Evolutionary conservation across 345 rosid species (phyloP).

Genomic region (Cardamine chenopodiifolia): DNA sequence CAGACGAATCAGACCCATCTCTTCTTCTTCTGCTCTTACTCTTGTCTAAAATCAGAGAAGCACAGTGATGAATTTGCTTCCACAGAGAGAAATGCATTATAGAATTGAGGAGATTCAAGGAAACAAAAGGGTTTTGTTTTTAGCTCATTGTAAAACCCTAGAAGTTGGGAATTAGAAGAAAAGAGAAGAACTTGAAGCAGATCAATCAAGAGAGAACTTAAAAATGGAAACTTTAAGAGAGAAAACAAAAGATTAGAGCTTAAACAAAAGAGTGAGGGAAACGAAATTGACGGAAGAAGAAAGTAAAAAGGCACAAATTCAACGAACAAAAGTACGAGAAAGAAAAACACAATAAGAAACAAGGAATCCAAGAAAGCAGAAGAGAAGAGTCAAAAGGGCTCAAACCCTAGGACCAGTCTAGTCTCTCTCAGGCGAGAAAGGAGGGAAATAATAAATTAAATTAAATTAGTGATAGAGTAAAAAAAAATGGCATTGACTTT

Average conservation of each 20-base stretch:
- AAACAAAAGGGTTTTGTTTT: background rate
- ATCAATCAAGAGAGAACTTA: conserved; percentile 41
- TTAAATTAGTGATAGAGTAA: conserved; percentile 18
- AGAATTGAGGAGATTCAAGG: conserved; percentile 8
- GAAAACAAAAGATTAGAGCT: background rate
- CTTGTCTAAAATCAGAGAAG: conserved; percentile 89
- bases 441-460: too few species aligned
- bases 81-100: conserved; percentile 91
- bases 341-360: conserved; percentile 35
- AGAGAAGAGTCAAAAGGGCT: conserved; percentile 46
- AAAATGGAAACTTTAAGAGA: conserved; percentile 32
- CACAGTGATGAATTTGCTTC: conserved; percentile 98
- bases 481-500: conserved; percentile 67
- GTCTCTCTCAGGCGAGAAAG: conserved; percentile 22
- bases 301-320: conserved; percentile 31
- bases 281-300: conserved; percentile 44
- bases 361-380: conserved; percentile 50
- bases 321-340: conserved; percentile 39
- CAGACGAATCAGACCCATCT: conserved; percentile 66
- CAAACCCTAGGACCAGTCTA: conserved; percentile 63
- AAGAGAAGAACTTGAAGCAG: conserved; percentile 40
- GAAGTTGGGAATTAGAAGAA: conserved; percentile 19
- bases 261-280: conserved; percentile 33
- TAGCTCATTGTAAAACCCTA: conserved; percentile 22
- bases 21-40: conserved; percentile 67